A percentile compares a stretch with the other conserved stretches of the same genome.
These are phyloP conservation scores for Cystobasidium onofrii DNA, from an alignment of 768 basidiomycete genomes.

Conservation along the genomic window DNA sequence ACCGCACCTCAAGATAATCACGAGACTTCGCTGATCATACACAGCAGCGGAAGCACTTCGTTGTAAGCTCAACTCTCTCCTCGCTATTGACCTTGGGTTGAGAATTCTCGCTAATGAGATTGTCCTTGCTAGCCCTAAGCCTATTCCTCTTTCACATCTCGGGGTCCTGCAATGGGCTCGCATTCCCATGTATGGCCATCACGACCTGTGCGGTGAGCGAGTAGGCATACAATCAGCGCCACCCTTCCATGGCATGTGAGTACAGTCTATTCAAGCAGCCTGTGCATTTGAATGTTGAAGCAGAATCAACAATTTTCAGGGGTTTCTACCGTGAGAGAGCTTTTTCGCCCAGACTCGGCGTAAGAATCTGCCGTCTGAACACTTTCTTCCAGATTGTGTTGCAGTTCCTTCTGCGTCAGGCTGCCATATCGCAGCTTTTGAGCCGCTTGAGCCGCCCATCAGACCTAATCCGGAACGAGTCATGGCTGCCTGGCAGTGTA, in stretches of 20 bases:
- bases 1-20: not conserved
- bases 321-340: not conserved
- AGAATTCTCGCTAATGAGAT: no score
- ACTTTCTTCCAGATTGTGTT: not conserved
- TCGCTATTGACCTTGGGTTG: no score
- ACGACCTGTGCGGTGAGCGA: conserved; percentile 5
- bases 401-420: conserved; percentile 1
- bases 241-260: not conserved
- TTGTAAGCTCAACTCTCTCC: not conserved
- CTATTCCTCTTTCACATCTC: conserved; percentile 16
- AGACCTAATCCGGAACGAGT: conserved; percentile 4
- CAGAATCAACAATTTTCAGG: not conserved
- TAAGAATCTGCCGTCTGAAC: no score
- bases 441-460: not conserved
- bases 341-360: not conserved
- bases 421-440: conserved; percentile 1
- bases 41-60: not conserved
- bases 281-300: no score
- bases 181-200: not conserved
- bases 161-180: conserved; percentile 9
- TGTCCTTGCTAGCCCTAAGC: conserved; percentile 10
- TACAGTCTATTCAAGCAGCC: not conserved
- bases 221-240: conserved; percentile 18
- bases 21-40: not conserved
- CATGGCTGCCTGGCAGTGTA: not conserved